Base-by-base conservation (phyloP, 164 flowering plant species). In the Sextonia rubra region DNA sequence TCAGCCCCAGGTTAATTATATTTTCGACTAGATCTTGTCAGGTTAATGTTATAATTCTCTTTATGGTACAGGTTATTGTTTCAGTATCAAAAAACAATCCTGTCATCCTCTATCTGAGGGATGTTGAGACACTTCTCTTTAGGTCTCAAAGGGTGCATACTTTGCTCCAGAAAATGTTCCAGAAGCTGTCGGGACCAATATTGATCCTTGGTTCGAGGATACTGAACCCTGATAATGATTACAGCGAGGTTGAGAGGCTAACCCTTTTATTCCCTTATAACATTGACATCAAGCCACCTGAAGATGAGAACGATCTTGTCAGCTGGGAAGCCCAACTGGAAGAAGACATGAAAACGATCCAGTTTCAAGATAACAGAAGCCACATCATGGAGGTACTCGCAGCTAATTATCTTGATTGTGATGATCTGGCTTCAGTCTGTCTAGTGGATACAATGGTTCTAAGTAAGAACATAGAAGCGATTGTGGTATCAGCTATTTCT, bases 401-500 rank as follows among this genome's bases (percentile, higher is more conserved):
- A 0, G 85, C 87, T 1, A 95, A 91, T 80, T 97, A 95, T 79
- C 82, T 95, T 58, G 93, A 87, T 22, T 93, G 99, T 80, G 93
- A 91, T 77, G 98, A 95, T 82, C 84, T 95, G 25, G 92, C 84
- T 66, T 86, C 97, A 7, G 77, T 93, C 72, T 85, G 91, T 72
- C 29, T 86, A 56, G 81, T 78, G 12, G 99, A 95, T 77, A 86
- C 97, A 4, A 73, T 84, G 82, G 83, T 79, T 77, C 85, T 95
- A 11, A 78, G 99, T 76, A 84, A 87, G 55, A 86, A 87, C 74
- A 91, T 95, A 32, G 94, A 95, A 80, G 99, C 93, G 85, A 86
- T 95, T 78, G 95, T 91, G 60, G 90, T 95, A 0, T 93, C 98
- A 1, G 99, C 99, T 20, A 78, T 95, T 70, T 90, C 98, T 24